Evolutionary conservation across 306 rosid genomes (phyloP), one percentile per base, ranked within the genome.

Genomic region (Rosa rugosa): DNA sequence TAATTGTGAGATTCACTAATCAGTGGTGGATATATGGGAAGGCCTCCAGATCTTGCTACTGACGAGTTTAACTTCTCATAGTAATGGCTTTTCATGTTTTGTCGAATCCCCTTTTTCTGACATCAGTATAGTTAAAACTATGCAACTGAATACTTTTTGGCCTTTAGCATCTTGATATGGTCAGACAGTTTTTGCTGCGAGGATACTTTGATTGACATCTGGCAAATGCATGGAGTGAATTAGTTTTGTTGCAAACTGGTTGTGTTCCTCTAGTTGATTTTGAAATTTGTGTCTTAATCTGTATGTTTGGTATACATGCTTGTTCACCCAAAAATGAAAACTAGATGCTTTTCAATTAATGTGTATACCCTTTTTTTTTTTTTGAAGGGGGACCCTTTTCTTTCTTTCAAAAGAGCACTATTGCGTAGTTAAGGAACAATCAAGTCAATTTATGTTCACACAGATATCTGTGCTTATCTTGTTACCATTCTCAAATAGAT

Each of bases 21-120:
- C 3, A 40, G 65, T 53, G 76, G 63, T 38, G 36, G 46, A 53
- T 31, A 34, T 25, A 16, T 50, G 64, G 64, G 18, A 51, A 31
- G 64, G 11, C 18, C 11, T 72, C 47, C 45, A 34, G 13, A 41
- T 6, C 46, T 36, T 31, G 75, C 5, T 20, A 3, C 40, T 50
- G 46, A 50, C 6, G 22, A 38, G 36, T 72, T 57, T 11, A 72
- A 34, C 31, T 27, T 20, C n/a, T n/a, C 34, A 9, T 1, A 12
- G 38, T 11, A 51, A 34, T 40, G 50, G 50, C 77, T 73, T 38
- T 54, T 12, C 51, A 53, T 45, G 23, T 54, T 73, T 73, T 54
- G 77, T 11, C 2, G 34, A 25, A 38, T 54, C 68, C 44, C 69
- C 25, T 73, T 54, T 73, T 73, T 40, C 67, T 4, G 67, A 54